Base-by-base conservation (phyloP, 129 eudicot genomes). In the Deinandra increscens region DNA sequence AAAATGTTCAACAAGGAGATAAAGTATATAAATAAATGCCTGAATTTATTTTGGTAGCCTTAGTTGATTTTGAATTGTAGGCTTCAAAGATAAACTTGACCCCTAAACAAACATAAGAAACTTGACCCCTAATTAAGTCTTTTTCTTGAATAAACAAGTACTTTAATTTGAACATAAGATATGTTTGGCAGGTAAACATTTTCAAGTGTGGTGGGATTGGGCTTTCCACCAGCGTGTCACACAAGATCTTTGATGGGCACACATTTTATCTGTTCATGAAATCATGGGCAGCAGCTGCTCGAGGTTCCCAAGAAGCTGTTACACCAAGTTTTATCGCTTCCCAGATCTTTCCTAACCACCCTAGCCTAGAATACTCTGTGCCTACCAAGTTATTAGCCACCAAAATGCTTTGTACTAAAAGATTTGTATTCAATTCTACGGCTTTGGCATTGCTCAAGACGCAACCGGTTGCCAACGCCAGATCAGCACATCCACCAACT, bases 131-230 rank as follows among this genome's bases (percentile, higher is more conserved):
- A 26, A n/a, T n/a, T 26, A 26, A 26, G 31, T 1, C 31, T 26
- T 55, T 8, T 5, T 11, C 15, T 11, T 12, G 38, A 6, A 19
- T n/a, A 6, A 17, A 62, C 23, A 62, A 38, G 44, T n/a, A 36
- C 7, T 36, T 33, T 10, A 6, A 31, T 17, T n/a, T 62, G 18
- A 33, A 20, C 11, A 42, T 23, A 23, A 33, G 12, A 42, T 23
- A 23, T 50, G 19, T 50, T 15, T 49, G 48, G 11, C 9, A 69
- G 53, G 65, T 74, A 6, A 74, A 74, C 33, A 51, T 74, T 36
- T 74, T 74, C 60, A 44, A 74, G 17, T 64, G 71, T 64, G 78
- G 78, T 20, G 78, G 78, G 65, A 64, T 74, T 23, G 78, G 55
- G 14, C 64, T 74, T 31, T 37, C 65, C 53, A 51, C 78, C 7